Conservation (phyloP, 1,139 yeast species). For the Suhomyces chickasaworum region DNA sequence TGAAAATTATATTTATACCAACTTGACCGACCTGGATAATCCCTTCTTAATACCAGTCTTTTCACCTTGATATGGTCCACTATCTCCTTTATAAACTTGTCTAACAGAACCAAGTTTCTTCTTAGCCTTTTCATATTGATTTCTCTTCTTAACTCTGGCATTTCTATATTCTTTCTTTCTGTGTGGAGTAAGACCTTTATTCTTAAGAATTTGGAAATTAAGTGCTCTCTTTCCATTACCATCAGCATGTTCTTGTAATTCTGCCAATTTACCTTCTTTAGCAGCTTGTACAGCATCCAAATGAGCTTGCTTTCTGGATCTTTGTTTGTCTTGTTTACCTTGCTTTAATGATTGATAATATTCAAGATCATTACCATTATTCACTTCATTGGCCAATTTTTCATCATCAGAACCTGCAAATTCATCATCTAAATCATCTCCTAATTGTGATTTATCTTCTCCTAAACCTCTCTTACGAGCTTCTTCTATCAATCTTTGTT, state of each 20-base stretch:
- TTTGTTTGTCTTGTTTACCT: slow-evolving; percentile 49
- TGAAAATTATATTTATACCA: slow-evolving; percentile 32
- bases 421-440: slow-evolving; percentile 52
- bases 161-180: slow-evolving; percentile 93
- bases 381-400: slow-evolving; percentile 38
- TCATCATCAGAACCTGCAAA: slow-evolving; percentile 55
- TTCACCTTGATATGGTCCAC: slow-evolving; percentile 91
- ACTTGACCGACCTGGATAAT: slow-evolving; percentile 80
- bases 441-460: slow-evolving; percentile 47
- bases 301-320: slow-evolving; percentile 65
- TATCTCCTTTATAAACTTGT: slow-evolving; percentile 78
- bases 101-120: slow-evolving; percentile 91
- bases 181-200: slow-evolving; percentile 92
- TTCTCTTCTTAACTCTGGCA: slow-evolving; percentile 97
- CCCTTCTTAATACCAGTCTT: slow-evolving; percentile 97
- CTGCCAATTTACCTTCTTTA: slow-evolving; percentile 79
- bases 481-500: slow-evolving; percentile 81
- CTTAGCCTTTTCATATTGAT: slow-evolving; percentile 92
- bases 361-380: slow-evolving; percentile 44
- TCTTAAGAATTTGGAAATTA: slow-evolving; percentile 89
- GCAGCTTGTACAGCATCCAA: slow-evolving; percentile 75
- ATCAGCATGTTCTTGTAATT: slow-evolving; percentile 64
- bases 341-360: slow-evolving; percentile 56
- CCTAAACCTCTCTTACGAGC: slow-evolving; percentile 82
- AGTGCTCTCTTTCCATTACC: slow-evolving; percentile 92